Conservation (phyloP, 2,329 filamentous ascomycete genomes). For the Sphaceloma murrayae region DNA sequence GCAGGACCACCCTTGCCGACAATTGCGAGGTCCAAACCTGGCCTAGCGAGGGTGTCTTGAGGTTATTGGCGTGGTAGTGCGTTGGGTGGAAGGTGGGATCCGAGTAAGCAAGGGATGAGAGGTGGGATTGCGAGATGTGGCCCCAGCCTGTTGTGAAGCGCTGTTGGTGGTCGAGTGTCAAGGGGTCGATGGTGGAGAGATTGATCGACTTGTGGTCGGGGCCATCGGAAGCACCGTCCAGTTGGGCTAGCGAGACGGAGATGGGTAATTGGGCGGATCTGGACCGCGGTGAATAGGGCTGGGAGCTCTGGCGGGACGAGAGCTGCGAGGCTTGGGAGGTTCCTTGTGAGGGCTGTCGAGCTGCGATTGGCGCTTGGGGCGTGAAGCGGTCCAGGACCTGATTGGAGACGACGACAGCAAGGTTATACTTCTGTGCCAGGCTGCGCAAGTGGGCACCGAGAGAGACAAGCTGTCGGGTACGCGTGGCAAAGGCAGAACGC, state of each 20-base stretch:
- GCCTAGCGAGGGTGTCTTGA: constrained; percentile 80
- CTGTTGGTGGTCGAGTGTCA: constrained; percentile 80
- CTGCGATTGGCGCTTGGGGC: constrained; percentile 17
- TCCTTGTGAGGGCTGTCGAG: neutral
- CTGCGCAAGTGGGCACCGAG: constrained; percentile 66
- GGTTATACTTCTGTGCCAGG: constrained; percentile 61
- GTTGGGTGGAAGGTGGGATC: constrained; percentile 17
- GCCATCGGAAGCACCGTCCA: constrained; percentile 3
- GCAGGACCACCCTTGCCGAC: constrained; percentile 67
- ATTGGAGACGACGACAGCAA: constrained; percentile 87
- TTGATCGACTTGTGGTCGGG: neutral
- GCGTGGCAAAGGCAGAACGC: constrained; percentile 51
- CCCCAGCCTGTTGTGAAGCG: constrained; percentile 96
- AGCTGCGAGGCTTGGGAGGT: constrained; percentile 9
- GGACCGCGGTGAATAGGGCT: constrained; percentile 5
- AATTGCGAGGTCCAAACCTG: constrained; percentile 89
- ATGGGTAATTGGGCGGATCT: neutral
- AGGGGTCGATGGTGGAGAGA: constrained; percentile 40
- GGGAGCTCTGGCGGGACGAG: neutral
- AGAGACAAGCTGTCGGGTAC: constrained; percentile 66
- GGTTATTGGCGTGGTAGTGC: constrained; percentile 29
- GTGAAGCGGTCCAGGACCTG: constrained; percentile 86
- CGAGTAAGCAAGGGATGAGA: constrained; percentile 18
- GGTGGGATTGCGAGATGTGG: constrained; percentile 39
- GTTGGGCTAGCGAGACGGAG: neutral